Conservation (phyloP, 108 stramenopile genomes). For the Cyclotella sp. region DNA sequence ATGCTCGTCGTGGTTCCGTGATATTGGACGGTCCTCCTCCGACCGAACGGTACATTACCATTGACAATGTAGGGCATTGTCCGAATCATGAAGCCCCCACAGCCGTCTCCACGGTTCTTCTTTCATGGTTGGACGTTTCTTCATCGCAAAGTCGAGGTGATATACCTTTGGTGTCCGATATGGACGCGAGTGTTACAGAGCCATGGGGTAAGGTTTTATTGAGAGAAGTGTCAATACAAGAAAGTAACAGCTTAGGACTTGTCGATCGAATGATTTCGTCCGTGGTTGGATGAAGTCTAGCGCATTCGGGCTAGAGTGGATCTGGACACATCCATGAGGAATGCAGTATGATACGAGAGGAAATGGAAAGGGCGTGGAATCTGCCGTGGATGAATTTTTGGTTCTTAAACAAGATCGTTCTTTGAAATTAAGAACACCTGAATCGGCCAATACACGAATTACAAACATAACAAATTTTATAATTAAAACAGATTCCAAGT, state of each 20-base stretch:
- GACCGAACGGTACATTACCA: slow-evolving; percentile 58
- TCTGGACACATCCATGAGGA: background rate
- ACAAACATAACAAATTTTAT: too few relatives aligned
- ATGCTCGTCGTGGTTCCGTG: background rate
- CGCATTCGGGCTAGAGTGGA: background rate
- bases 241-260: slow-evolving; percentile 49
- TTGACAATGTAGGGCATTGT: slow-evolving; percentile 83
- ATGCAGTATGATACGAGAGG: too few relatives aligned
- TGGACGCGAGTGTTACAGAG: slow-evolving; percentile 40
- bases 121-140: slow-evolving; percentile 45
- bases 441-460: too few relatives aligned
- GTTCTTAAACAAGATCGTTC: too few relatives aligned
- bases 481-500: too few relatives aligned
- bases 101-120: slow-evolving; percentile 62
- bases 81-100: slow-evolving; percentile 85
- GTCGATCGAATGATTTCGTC: slow-evolving; percentile 53
- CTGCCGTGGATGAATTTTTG: too few relatives aligned
- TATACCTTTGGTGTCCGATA: slow-evolving; percentile 32
- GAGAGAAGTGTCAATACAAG: slow-evolving; percentile 50
- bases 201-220: slow-evolving; percentile 60
- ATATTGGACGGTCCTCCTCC: background rate
- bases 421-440: too few relatives aligned
- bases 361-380: too few relatives aligned
- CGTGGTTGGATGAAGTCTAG: slow-evolving; percentile 28
- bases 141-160: slow-evolving; percentile 11